Conservation (phyloP, 148 eudicot genomes). For the Vaccinium myrtillus region DNA sequence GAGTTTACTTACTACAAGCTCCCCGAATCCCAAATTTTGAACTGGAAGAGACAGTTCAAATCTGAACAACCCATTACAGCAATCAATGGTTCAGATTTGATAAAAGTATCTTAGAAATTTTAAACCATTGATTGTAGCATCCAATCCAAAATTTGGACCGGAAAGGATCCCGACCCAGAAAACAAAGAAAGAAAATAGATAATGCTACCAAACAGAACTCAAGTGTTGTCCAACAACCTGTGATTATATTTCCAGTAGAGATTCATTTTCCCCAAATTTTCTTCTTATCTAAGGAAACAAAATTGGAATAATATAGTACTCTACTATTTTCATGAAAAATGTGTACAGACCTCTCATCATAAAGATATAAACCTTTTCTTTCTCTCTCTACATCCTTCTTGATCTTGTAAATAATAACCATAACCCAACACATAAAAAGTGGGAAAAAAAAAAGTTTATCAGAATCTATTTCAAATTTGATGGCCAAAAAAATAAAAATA, state of each 20-base stretch:
- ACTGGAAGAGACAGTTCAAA: too few species aligned
- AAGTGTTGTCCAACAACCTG: background rate
- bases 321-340: slow-evolving; percentile 12
- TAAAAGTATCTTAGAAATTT: too few species aligned
- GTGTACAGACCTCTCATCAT: slow-evolving; percentile 8
- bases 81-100: too few species aligned
- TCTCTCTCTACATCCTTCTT: slow-evolving; percentile 14
- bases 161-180: too few species aligned
- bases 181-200: background rate
- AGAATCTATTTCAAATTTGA: slow-evolving; percentile 7
- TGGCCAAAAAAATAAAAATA: background rate
- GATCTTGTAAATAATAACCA: slow-evolving; percentile 1
- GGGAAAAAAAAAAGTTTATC: slow-evolving; percentile 4
- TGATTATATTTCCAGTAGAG: background rate
- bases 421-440: background rate
- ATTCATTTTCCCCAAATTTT: slow-evolving; percentile 5
- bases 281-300: slow-evolving; percentile 12
- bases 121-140: too few species aligned
- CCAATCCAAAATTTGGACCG: too few species aligned
- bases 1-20: too few species aligned
- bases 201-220: background rate
- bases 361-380: background rate
- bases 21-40: too few species aligned
- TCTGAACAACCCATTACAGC: too few species aligned
- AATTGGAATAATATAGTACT: slow-evolving; percentile 13